phyloP scores from a whole-genome alignment of 192 early-diverging fungal genomes.

The Allomyces macrogynus region DNA sequence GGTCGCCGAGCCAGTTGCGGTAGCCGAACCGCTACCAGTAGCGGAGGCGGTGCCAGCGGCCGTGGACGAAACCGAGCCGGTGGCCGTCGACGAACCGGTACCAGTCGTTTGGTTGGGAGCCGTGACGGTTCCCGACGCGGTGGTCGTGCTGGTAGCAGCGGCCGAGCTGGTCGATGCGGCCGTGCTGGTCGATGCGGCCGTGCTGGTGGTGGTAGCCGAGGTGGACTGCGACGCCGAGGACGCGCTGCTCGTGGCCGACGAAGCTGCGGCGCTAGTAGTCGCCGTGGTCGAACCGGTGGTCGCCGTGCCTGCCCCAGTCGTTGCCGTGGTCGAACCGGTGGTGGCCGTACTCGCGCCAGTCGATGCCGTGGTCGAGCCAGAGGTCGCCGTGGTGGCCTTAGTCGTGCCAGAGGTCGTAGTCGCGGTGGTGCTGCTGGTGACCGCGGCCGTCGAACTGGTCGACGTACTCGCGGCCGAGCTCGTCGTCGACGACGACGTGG shows the following conservation, averaged over 20 bases:
- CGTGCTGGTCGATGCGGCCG: conserved; percentile 5
- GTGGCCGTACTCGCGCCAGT: neutral
- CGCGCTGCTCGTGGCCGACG: too few relatives aligned
- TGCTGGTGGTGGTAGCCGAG: conserved; percentile 5
- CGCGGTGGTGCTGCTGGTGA: conserved; percentile 12
- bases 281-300: conserved; percentile 3
- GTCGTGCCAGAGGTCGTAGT: conserved; percentile 2
- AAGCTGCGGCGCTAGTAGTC: too few relatives aligned
- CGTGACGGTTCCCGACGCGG: too few relatives aligned
- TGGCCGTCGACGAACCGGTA: too few relatives aligned
- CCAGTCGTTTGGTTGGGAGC: too few relatives aligned
- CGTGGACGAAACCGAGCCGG: too few relatives aligned
- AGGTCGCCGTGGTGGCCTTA: conserved; percentile 5
- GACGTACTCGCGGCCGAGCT: conserved; percentile 8
- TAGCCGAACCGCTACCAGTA: too few relatives aligned
- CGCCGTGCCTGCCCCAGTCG: neutral
- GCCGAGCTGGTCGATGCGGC: too few relatives aligned
- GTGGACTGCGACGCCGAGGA: too few relatives aligned
- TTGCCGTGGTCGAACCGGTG: conserved; percentile 2
- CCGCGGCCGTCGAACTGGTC: conserved; percentile 15
- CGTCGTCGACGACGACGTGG: conserved; percentile 2
- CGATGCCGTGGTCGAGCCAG: conserved; percentile 5
- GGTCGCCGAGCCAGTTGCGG: too few relatives aligned
- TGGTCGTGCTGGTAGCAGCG: too few relatives aligned
- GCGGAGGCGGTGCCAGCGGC: too few relatives aligned